These are phyloP conservation scores for Paramecium biaurelia DNA, from an alignment of 73 alveolate species.

Conservation along the genomic window DNA sequence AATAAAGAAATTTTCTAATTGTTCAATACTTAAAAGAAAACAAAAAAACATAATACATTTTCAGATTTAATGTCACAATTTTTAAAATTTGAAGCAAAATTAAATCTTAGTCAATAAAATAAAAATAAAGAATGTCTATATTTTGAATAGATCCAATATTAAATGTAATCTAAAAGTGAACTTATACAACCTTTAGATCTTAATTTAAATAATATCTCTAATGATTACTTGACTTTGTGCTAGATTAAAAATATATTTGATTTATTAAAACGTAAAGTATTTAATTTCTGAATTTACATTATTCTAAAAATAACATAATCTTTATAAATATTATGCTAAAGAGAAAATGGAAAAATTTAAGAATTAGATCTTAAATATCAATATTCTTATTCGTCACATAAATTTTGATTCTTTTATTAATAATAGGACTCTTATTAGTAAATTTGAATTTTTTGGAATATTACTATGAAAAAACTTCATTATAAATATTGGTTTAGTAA, in stretches of 20 bases:
- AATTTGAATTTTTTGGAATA: background rate
- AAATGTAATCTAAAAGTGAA: background rate
- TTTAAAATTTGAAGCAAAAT: background rate
- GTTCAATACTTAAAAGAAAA: background rate
- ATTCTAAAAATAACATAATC: background rate
- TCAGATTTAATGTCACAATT: background rate
- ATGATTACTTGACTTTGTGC: background rate
- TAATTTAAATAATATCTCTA: background rate
- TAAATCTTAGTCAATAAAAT: background rate
- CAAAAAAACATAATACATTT: background rate
- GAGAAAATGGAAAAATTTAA: background rate
- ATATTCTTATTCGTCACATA: background rate
- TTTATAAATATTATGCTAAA: background rate
- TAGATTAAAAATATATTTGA: background rate
- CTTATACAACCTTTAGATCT: background rate
- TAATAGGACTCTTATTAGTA: background rate
- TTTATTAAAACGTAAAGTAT: background rate
- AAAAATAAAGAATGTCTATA: background rate
- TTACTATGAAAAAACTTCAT: background rate
- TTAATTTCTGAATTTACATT: background rate
- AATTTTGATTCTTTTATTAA: background rate
- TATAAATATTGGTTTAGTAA: background rate
- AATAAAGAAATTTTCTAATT: background rate
- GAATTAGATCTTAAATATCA: background rate
- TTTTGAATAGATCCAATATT: background rate